Evolutionary conservation across 2,329 filamentous ascomycete genomes (phyloP), one percentile per base, ranked within the genome.

Genomic region (Colletotrichum kahawae): DNA sequence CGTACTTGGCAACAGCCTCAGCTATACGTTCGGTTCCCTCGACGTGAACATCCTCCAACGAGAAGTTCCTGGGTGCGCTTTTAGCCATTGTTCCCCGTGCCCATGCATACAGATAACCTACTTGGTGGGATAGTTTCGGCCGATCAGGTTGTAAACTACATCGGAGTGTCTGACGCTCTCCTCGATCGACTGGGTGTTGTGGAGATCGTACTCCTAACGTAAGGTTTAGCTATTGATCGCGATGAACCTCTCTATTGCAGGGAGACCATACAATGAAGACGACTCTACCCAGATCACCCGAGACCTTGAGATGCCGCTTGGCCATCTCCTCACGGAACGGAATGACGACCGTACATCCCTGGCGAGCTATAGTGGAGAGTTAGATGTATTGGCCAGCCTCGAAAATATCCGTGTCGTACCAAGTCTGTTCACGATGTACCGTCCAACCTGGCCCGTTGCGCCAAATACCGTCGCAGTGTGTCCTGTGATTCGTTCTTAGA

Each of bases 401-500:
- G 78, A 82, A 69, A 82, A 79, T 77, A 71, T 65, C 38, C 62
- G 56, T 66, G 62, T 76, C 85, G 78, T 84, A 90, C 95, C 95
- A 83, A 99, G 90, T 84, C 95, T 92, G 88, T 98, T 98, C 83
- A 99, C 97, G 83, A 99, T 98, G 85, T 99, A 99, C 83, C 97
- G 93, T 83, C 97, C 97, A 71, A 99, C 88, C 85, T 98, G 96
- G 78, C 97, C 97, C 77, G 96, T 98, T 82, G 97, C 97, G 86
- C 97, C 97, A 87, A 99, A 99, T 81, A 99, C 96, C 74, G 97
- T 99, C 77, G 95, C 96, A 77, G 96, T 98, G 87, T 98, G 95
- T 79, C 96, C 96, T 95, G 85, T 79, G 83, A 43, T 33, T 56
- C 27, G 65, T 36, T 77, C 73, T 71, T 73, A 64, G 76, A 78